Conservation (phyloP, 352 stramenopile genomes). For the Globisporangium perplexum region DNA sequence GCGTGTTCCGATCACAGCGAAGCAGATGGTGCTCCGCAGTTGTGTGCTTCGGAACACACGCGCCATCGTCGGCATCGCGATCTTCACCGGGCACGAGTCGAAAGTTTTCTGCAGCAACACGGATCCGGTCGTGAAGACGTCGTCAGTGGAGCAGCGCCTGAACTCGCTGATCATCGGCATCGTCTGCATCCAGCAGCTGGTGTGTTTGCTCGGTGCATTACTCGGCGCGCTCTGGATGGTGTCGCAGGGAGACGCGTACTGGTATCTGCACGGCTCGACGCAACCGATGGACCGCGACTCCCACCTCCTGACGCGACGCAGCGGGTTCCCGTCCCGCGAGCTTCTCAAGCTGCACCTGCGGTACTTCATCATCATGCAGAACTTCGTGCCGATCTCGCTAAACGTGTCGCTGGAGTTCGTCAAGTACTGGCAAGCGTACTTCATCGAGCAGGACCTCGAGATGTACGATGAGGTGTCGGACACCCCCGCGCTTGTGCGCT, state of each 20-base stretch:
- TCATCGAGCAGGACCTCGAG: slow-evolving; percentile 90
- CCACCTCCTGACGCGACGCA: slow-evolving; percentile 2
- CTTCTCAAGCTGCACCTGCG: slow-evolving; percentile 79
- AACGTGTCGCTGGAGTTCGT: slow-evolving; percentile 97
- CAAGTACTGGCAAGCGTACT: slow-evolving; percentile 94
- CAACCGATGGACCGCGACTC: not conserved
- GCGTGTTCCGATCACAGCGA: slow-evolving; percentile 62
- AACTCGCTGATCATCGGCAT: slow-evolving; percentile 70
- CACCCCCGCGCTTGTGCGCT: slow-evolving; percentile 76
- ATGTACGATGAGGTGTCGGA: slow-evolving; percentile 91
- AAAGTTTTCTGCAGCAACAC: slow-evolving; percentile 85
- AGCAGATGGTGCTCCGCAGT: slow-evolving; percentile 88
- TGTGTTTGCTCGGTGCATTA: slow-evolving; percentile 61
- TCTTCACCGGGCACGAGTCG: slow-evolving; percentile 88
- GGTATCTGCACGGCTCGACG: slow-evolving; percentile 39
- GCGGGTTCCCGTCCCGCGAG: slow-evolving; percentile 41
- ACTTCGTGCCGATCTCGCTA: slow-evolving; percentile 98
- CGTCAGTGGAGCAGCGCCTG: slow-evolving; percentile 65
- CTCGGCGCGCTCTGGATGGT: slow-evolving; percentile 72
- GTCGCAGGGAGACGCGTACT: slow-evolving; percentile 48
- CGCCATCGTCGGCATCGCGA: slow-evolving; percentile 74
- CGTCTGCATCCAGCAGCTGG: slow-evolving; percentile 67
- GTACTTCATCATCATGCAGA: slow-evolving; percentile 97
- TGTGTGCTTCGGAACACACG: slow-evolving; percentile 86
- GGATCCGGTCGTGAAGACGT: slow-evolving; percentile 70